Evolutionary conservation across 768 basidiomycete genomes (phyloP), one percentile per base, ranked within the genome.

Genomic region (Tricholoma terreum): DNA sequence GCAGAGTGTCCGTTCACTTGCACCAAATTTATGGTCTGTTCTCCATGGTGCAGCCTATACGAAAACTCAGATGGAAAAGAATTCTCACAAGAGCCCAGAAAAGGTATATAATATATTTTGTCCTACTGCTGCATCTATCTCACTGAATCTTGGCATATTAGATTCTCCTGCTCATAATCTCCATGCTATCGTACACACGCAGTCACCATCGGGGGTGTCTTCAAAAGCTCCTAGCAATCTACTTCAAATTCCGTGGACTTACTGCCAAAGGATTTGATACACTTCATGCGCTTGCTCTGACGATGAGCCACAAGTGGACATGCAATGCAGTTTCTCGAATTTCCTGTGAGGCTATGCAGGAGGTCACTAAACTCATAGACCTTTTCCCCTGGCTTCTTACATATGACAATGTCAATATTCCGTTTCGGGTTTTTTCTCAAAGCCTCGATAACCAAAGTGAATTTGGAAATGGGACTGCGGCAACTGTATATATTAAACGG

Each of bases 281-380:
- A 0, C 61, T 78, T 0, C 71, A 73, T 61, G 66, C 71, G 5
- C 56, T 75, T 21, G 72, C 66, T 2, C 56, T 79, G 19, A 71
- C 70, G 0, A 76, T 78, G 76, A 75, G 73, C 54, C 72, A 75
- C 58, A 72, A 72, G 46, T 76, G 75, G 74, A 67, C 71, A 1
- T 55, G 60, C 9, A 50, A 68, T 27, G 58, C 62, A 10, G 65
- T 70, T 17, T 75, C 4, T 73, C 75, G 0, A 50, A 59, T 7
- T 56, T 60, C 1, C n/a, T n/a, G n/a, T n/a, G n/a, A n/a, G n/a
- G n/a, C n/a, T n/a, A 68, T 74, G 66, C 46, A 49, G 0, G 60
- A 66, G n/a, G 65, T 71, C 14, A 59, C 58, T 4, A 6, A 38
- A 0, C 17, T 57, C 14, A 72, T 75, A 9, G 50, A 70, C 2